These are phyloP conservation scores for Trichoderma brevicompactum DNA, from an alignment of 2,329 filamentous ascomycete species.

Conservation along the genomic window DNA sequence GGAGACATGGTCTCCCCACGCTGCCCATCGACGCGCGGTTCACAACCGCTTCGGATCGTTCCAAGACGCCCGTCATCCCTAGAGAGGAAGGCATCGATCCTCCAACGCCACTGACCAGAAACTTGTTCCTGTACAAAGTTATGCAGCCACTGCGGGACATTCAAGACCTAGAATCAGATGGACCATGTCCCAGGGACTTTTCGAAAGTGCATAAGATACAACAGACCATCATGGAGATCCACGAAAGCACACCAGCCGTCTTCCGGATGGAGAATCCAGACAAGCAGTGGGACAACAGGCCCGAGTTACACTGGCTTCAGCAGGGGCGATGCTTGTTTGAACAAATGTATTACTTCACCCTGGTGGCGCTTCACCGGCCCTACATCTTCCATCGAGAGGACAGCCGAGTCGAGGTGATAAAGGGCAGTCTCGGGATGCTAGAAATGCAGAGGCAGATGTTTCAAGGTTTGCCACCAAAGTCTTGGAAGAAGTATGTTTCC, in stretches of 20 bases:
- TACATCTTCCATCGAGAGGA: constrained; percentile 62
- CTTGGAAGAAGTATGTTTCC: constrained; percentile 50
- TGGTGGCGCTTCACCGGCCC: constrained; percentile 64
- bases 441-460: constrained; percentile 58
- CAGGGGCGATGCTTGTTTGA: constrained; percentile 52
- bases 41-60: constrained; percentile 48
- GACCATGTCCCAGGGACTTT: constrained; percentile 59
- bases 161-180: constrained; percentile 59
- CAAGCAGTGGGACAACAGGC: constrained; percentile 58
- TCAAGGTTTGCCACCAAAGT: constrained; percentile 52
- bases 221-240: constrained; percentile 52
- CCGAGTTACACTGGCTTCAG: constrained; percentile 58
- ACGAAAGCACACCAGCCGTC: constrained; percentile 54
- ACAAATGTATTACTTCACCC: constrained; percentile 56
- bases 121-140: constrained; percentile 56
- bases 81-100: constrained; percentile 54
- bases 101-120: constrained; percentile 60
- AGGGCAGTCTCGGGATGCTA: constrained; percentile 60
- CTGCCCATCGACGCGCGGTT: constrained; percentile 59
- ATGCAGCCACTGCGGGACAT: constrained; percentile 57
- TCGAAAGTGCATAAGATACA: constrained; percentile 60
- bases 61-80: constrained; percentile 52
- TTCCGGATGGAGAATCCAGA: constrained; percentile 62
- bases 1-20: constrained; percentile 51
- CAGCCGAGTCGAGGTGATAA: constrained; percentile 60